Base-by-base conservation (phyloP, 148 eudicot genomes). In the Fagopyrum tataricum region DNA sequence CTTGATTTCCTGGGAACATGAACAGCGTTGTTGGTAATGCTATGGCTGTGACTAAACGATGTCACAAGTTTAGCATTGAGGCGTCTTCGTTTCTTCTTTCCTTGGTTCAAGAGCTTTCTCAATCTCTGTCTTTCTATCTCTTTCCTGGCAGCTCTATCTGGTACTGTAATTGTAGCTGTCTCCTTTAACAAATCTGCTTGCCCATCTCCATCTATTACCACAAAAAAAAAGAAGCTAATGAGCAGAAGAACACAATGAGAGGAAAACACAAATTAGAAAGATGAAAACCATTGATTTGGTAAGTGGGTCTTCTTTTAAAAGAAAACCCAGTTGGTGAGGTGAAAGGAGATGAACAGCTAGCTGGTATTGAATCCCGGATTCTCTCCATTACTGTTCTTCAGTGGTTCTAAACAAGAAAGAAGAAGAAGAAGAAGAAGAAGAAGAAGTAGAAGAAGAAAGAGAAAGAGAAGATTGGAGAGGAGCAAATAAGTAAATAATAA, bases 1-100 rank as follows among this genome's bases (percentile, higher is more conserved):
- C 69, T 64, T 14, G 69, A 64, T 64, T 64, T 64, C 17, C 69
- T 64, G 69, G 69, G 69, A 64, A 64, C 69, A 64, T 64, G 43
- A 64, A 1, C 49, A 46, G 37, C 1, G 37, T 31, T 31, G 37
- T 31, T 31, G 68, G 68, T 64, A 2, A n/a, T 64, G 41, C 43
- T 64, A 62, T 62, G 67, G 67, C 41, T 13, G 24, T 62, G 68
- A 20, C 12, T 1, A 64, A 39, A 13, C 37, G 37, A 31, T 0
- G 62, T 4, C 1, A 7, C 21, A 1, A 15, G 7, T 21, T 64
- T 17, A 8, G 4, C 15, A 64, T 64, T 64, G 18, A 64, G 43
- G 15, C 69, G 69, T n/a, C 69, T 42, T 64, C 44, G 69, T 64
- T 64, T 64, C 42, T 64, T 64, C 69, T 64, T 64, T 5, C 69